Evolutionary conservation across 2,329 filamentous ascomycete species (phyloP), one percentile per base, ranked within the genome.

Genomic region (Fusarium sp.): DNA sequence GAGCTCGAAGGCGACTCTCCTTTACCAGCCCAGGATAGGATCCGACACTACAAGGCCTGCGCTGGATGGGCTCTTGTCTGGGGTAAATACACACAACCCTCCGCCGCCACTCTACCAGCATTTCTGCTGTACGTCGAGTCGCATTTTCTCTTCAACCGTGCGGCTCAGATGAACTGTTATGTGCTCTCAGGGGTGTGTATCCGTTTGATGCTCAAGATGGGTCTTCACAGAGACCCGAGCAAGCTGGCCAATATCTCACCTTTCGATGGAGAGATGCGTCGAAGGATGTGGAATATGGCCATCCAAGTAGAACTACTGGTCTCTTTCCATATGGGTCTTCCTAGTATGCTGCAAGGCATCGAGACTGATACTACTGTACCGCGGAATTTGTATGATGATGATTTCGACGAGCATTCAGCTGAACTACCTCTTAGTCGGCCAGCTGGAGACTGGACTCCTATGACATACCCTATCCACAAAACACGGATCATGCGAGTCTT

Each of bases 271-370:
- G 85, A 88, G 76, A 86, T 86, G 81, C 79, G 83, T 14, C 78
- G 83, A 30, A 78, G 84, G 15, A 74, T 84, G 68, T 88, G 85
- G 86, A 82, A 83, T 65, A 78, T 86, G 64, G 81, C 82, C 4
- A 75, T 81, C 24, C 87, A 89, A 71, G 82, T 90, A 45, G 90
- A 92, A 71, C 76, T 89, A 4, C 76, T 91, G 6, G 87, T 89
- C 24, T 86, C 88, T 3, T 91, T 90, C 71, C 89, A 91, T 71
- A 83, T 91, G 61, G 89, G 89, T 3, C 79, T 92, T 53, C 90
- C 90, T 4, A 84, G 84, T 71, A 89, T 91, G 86, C 81, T 91
- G 43, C 83, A 88, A 56, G 81, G 83, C 23, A 85, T 89, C 34
- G 88, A 91, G 61, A 86, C 83, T 45, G 90, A 92, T 71, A 89